These are phyloP conservation scores for Dianthus caryophyllus DNA, from an alignment of 148 eudicot species.

Conservation along the genomic window DNA sequence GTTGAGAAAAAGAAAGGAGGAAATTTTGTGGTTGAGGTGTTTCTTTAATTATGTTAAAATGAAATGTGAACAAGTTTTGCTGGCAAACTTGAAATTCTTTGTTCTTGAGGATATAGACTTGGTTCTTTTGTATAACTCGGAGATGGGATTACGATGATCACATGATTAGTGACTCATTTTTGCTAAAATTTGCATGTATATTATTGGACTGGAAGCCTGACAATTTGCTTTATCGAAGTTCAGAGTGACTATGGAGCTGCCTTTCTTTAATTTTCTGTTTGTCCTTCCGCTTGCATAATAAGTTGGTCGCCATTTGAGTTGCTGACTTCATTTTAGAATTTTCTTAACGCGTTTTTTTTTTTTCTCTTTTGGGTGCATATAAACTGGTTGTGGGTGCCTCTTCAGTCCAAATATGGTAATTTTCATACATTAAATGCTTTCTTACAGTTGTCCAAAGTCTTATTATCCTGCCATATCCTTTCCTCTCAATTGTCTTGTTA, in stretches of 20 bases:
- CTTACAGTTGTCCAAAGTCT: neutral
- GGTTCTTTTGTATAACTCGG: neutral
- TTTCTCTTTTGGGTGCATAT: conserved; percentile 21
- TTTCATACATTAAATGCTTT: neutral
- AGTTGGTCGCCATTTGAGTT: neutral
- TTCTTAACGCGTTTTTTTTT: neutral
- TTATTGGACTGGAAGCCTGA: neutral
- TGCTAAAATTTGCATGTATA: neutral
- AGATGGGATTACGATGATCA: neutral
- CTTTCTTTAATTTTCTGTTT: neutral
- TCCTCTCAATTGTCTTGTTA: neutral
- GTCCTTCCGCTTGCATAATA: neutral
- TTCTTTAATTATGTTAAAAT: too few relatives aligned
- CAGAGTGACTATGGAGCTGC: neutral
- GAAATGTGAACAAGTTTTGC: neutral
- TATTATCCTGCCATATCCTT: neutral
- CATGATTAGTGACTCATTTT: neutral
- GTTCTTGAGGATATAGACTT: neutral
- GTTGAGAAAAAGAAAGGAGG: too few relatives aligned
- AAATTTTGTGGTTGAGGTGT: too few relatives aligned
- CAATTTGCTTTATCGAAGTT: neutral
- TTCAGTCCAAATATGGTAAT: conserved; percentile 89
- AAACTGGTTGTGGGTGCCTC: conserved; percentile 42
- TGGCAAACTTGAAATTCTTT: neutral
- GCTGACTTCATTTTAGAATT: conserved; percentile 19